These are phyloP conservation scores for Crithidia mellificae DNA, from an alignment of 208 protist species.

Conservation along the genomic window DNA sequence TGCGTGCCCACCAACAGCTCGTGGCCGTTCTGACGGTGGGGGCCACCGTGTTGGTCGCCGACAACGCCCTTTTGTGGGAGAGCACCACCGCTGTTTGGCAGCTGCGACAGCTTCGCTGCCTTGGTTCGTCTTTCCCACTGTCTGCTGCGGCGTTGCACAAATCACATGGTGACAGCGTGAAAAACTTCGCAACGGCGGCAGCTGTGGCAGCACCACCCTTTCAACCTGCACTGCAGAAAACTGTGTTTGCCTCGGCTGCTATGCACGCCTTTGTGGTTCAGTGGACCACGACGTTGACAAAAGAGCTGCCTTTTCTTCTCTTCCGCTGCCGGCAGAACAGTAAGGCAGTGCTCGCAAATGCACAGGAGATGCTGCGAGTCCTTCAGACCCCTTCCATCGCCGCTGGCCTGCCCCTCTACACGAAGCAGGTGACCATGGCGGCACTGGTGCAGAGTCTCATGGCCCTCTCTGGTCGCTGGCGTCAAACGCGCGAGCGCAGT, in stretches of 20 bases:
- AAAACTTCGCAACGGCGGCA: no score
- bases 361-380: conserved; percentile 13
- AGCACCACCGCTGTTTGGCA: conserved; percentile 29
- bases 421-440: conserved; percentile 15
- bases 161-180: no score
- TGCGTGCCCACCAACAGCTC: conserved; percentile 7
- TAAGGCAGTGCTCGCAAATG: conserved; percentile 21
- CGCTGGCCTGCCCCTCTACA: conserved; percentile 15
- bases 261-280: conserved; percentile 20
- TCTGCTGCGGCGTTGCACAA: no score
- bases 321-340: conserved; percentile 6
- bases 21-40: conserved; percentile 20
- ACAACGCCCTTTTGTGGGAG: conserved; percentile 24
- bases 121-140: no score
- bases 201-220: neutral
- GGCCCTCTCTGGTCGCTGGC: conserved; percentile 15
- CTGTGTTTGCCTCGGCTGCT: conserved; percentile 1
- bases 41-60: conserved; percentile 25
- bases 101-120: conserved; percentile 25
- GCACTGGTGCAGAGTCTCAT: conserved; percentile 19
- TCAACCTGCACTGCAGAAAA: neutral
- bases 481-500: neutral
- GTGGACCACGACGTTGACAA: conserved; percentile 9
- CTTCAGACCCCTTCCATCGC: conserved; percentile 7
- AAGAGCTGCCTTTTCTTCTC: conserved; percentile 8